phyloP scores from a whole-genome alignment of 257 asterid genomes.

The Solanum peruvianum region DNA sequence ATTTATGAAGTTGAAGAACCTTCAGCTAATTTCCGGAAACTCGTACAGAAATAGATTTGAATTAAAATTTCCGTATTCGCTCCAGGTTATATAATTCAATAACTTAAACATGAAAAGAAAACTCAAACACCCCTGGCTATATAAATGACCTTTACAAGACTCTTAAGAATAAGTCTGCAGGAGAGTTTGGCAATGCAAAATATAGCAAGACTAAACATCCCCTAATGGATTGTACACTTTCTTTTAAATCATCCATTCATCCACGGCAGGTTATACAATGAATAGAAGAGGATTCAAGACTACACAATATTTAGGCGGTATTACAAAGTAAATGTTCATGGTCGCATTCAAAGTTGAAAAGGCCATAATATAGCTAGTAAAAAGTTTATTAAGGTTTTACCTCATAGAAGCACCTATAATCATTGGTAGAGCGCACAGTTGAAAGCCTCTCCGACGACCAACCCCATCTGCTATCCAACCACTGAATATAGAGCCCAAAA shows the following conservation, averaged over 20 bases:
- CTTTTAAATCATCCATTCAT: neutral
- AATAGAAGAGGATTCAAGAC: neutral
- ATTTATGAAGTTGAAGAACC: neutral
- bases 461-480: conserved; percentile 78
- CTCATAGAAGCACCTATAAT: conserved; percentile 75
- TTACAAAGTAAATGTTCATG: neutral
- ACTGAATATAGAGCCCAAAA: conserved; percentile 72
- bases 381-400: conserved; percentile 13
- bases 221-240: neutral
- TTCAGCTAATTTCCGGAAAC: neutral
- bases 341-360: neutral
- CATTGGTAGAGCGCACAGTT: conserved; percentile 87
- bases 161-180: neutral
- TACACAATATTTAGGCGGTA: neutral
- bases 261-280: neutral
- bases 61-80: neutral
- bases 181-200: neutral
- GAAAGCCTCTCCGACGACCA: conserved; percentile 80
- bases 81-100: neutral
- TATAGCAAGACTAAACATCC: neutral
- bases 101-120: neutral
- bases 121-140: neutral
- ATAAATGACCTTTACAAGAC: neutral
- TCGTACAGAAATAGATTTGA: neutral
- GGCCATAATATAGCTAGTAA: neutral